Conservation (phyloP, 116 monocot species). For the Dioscorea cayenensis region DNA sequence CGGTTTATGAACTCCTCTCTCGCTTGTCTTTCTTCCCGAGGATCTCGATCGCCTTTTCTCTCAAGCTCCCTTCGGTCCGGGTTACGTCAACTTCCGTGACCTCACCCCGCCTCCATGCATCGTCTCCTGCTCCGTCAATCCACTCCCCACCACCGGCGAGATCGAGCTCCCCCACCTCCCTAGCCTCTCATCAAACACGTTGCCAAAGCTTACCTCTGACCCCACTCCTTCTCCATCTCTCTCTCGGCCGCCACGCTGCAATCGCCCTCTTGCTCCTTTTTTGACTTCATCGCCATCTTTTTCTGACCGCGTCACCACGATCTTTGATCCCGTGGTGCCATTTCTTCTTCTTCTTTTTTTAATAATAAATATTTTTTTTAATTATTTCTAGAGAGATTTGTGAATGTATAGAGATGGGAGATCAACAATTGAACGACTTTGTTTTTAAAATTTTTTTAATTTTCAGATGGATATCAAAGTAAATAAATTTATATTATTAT, state of each 20-base stretch:
- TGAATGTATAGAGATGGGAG: too few species aligned
- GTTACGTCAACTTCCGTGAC: conserved; percentile 4
- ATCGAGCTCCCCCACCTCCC: conserved; percentile 11
- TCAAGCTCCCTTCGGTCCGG: not conserved
- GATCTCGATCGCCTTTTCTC: too few species aligned
- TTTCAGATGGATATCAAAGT: too few species aligned
- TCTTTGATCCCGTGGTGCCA: not conserved
- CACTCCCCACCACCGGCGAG: conserved; percentile 3
- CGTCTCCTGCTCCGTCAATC: not conserved
- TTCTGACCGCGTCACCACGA: not conserved
- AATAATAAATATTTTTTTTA: not conserved
- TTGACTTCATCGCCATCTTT: not conserved
- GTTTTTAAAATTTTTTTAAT: too few species aligned
- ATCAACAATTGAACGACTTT: too few species aligned
- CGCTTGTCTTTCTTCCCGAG: too few species aligned
- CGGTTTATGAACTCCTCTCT: too few species aligned
- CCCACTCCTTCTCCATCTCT: conserved; percentile 9
- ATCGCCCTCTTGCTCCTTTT: not conserved
- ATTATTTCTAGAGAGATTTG: not conserved
- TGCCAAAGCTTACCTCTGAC: conserved; percentile 30
- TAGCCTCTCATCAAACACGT: conserved; percentile 25
- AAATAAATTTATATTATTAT: too few species aligned
- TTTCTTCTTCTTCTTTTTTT: not conserved
- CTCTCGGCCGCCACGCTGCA: not conserved
- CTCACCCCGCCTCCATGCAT: not conserved